Conservation (phyloP, 164 flowering plant genomes). For the Berberis thunbergii region DNA sequence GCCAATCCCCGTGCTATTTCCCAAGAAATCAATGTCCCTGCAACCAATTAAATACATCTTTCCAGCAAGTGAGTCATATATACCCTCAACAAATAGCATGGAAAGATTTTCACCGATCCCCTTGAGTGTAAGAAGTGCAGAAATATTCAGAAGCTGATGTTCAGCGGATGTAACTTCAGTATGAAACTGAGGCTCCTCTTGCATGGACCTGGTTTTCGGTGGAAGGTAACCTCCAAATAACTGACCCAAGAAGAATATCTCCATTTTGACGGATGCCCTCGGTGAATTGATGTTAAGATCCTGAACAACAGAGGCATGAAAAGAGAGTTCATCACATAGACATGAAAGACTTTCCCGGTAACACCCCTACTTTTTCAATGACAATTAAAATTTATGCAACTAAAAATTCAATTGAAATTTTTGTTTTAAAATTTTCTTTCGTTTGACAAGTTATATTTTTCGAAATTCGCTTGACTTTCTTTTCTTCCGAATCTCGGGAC, state of each 20-base stretch:
- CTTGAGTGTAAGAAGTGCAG: background rate
- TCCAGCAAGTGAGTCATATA: background rate
- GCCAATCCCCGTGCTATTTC: background rate
- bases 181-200: background rate
- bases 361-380: too few species aligned
- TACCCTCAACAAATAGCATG: background rate
- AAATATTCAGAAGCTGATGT: background rate
- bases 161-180: background rate
- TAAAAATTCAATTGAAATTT: too few species aligned
- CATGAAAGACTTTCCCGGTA: background rate
- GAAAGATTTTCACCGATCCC: background rate
- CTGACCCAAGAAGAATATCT: background rate
- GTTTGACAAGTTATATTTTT: too few species aligned
- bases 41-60: constrained; percentile 1
- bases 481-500: too few species aligned
- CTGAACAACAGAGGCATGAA: background rate
- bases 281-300: background rate
- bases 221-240: background rate
- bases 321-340: background rate
- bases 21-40: background rate
- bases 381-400: too few species aligned
- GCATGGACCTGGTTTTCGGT: background rate
- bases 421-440: too few species aligned
- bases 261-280: background rate
- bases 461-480: too few species aligned